These are phyloP conservation scores for Manihot esculenta DNA, from an alignment of 441 rosid genomes.

Conservation along the genomic window DNA sequence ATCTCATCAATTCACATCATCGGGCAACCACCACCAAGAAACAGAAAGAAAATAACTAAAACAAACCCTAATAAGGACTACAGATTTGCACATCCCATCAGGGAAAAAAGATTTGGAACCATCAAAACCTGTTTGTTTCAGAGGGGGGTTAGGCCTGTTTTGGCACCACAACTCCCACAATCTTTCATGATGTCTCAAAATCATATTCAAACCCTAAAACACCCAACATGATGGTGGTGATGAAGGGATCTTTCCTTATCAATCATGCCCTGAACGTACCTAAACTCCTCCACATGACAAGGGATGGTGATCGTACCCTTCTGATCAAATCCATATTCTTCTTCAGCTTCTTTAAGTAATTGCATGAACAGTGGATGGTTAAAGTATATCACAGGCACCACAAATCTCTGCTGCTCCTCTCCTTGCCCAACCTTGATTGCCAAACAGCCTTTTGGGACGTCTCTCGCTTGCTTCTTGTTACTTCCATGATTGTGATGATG, in stretches of 20 bases:
- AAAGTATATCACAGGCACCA: conserved; percentile 82
- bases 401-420: conserved; percentile 67
- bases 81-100: conserved; percentile 20
- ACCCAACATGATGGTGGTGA: conserved; percentile 52
- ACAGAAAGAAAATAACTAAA: neutral
- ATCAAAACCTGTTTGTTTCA: neutral
- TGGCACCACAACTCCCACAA: conserved; percentile 35
- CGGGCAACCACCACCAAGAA: conserved; percentile 20
- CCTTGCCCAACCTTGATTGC: conserved; percentile 85
- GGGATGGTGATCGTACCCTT: conserved; percentile 88
- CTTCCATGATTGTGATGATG: conserved; percentile 18
- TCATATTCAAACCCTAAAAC: conserved; percentile 63
- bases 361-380: conserved; percentile 87
- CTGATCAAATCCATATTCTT: conserved; percentile 88
- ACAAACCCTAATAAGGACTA: conserved; percentile 4
- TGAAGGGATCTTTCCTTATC: conserved; percentile 56
- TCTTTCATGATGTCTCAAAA: neutral
- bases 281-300: conserved; percentile 81
- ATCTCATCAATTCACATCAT: conserved; percentile 1
- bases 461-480: conserved; percentile 49
- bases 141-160: conserved; percentile 34
- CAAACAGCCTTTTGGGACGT: conserved; percentile 85
- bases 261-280: conserved; percentile 66
- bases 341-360: conserved; percentile 82
- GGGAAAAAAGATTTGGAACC: neutral